Evolutionary conservation across 495 filamentous ascomycete genomes (phyloP).

Genomic region (Cercophora samala): DNA sequence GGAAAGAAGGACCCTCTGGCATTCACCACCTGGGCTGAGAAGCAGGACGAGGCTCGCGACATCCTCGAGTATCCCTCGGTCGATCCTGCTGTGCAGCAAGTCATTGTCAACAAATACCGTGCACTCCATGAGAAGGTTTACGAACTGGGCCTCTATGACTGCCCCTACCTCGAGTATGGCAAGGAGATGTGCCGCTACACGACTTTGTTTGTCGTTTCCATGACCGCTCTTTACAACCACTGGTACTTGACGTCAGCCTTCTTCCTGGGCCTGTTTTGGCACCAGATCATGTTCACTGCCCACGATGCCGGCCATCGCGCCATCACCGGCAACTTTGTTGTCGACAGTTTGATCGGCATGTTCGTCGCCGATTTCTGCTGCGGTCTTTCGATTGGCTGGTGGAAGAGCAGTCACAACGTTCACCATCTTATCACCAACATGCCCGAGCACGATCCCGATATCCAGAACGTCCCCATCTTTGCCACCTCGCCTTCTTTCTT

Average conservation of each 20-base stretch:
- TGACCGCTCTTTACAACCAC: slow-evolving; percentile 31
- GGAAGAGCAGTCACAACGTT: slow-evolving; percentile 54
- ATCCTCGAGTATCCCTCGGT: slow-evolving; percentile 41
- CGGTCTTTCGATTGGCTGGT: slow-evolving; percentile 46
- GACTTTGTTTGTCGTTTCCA: slow-evolving; percentile 36
- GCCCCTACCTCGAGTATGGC: slow-evolving; percentile 43
- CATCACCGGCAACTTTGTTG: slow-evolving; percentile 47
- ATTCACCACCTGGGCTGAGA: slow-evolving; percentile 32
- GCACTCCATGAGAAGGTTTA: slow-evolving; percentile 40
- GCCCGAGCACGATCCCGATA: slow-evolving; percentile 52
- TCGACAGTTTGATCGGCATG: slow-evolving; percentile 24
- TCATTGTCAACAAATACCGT: slow-evolving; percentile 44
- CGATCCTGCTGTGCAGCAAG: slow-evolving; percentile 40
- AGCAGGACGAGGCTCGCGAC: slow-evolving; percentile 39
- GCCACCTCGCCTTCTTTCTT: slow-evolving; percentile 49
- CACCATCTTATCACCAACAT: slow-evolving; percentile 52
- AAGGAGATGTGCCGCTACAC: slow-evolving; percentile 44
- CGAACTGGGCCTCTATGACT: slow-evolving; percentile 42
- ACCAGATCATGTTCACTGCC: slow-evolving; percentile 54
- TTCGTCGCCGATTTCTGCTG: slow-evolving; percentile 12
- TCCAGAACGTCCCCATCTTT: slow-evolving; percentile 51
- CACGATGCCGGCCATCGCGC: slow-evolving; percentile 51
- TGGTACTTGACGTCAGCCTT: slow-evolving; percentile 48
- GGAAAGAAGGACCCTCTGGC: slow-evolving; percentile 23
- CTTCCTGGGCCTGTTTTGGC: slow-evolving; percentile 50